Evolutionary conservation across 805 yeast genomes (phyloP), one percentile per base, ranked within the genome.

Genomic region (Metschnikowia lunata): DNA sequence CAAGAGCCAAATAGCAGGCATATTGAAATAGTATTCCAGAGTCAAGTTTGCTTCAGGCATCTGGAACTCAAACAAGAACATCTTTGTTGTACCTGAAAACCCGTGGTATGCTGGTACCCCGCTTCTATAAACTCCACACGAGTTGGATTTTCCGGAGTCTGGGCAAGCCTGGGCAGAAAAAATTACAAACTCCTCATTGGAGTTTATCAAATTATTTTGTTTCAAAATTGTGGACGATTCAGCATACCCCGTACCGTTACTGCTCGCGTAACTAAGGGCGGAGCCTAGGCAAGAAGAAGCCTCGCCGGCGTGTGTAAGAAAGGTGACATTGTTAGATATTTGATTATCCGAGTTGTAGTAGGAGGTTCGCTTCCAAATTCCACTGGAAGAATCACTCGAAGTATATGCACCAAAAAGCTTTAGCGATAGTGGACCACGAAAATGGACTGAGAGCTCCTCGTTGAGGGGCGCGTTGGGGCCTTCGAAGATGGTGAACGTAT

Each of bases 1-100:
- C 57, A 84, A 67, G 48, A 84, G 67, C 90, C 90, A 84, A 53
- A 83, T 83, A 15, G 88, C 89, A 8, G 90, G 88, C 80, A 83
- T 66, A 61, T 85, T 76, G 57, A 73, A 83, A 43, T 47, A 46
- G 49, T 64, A 61, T 30, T 65, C 52, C 30, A 55, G 55, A 23
- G 47, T 40, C n/a, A 51, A 51, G 23, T 67, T 55, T 54, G 83
- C 88, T 27, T 67, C 63, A 37, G 90, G 90, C 78, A 82, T 79
- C 43, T 69, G 66, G 60, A 85, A 85, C 60, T 83, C 83, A 55
- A 85, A 84, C 49, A 83, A 63, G 56, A 84, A 85, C 84, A 84
- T 76, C 64, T 84, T 85, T 41, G 80, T 76, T 13, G 71, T 59
- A 36, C 90, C 90, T 46, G 72, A 69, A 57, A 69, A 85, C 2